These are phyloP conservation scores for Cryptosporidium muris DNA, from an alignment of 169 alveolate genomes.

Conservation along the genomic window DNA sequence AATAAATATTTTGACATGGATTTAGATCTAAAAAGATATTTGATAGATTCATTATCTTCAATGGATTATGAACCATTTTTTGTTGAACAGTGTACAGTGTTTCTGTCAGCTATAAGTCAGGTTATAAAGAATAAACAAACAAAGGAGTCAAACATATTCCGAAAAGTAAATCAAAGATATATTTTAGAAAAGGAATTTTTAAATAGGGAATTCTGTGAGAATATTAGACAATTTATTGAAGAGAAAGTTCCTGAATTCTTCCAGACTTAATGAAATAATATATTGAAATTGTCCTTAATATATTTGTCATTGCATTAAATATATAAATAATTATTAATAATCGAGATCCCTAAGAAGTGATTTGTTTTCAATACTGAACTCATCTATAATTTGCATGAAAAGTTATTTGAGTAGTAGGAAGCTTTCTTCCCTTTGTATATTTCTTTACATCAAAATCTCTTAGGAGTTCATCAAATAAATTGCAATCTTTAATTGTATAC, in stretches of 20 bases:
- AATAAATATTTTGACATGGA: conserved; percentile 2
- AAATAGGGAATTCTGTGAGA: background rate
- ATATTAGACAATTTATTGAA: conserved; percentile 13
- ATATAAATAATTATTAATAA: background rate
- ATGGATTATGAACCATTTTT: conserved; percentile 52
- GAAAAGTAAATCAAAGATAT: conserved; percentile 14
- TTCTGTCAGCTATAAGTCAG: conserved; percentile 25
- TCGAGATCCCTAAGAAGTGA: background rate
- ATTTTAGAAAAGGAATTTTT: background rate
- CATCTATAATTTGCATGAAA: conserved; percentile 56
- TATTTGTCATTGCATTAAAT: background rate
- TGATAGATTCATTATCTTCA: conserved; percentile 42
- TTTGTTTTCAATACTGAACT: too few species aligned
- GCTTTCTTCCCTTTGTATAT: conserved; percentile 8
- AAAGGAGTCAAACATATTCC: background rate
- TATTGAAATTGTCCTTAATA: background rate
- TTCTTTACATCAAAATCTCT: conserved; percentile 22
- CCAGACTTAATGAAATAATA: background rate
- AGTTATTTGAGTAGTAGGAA: conserved; percentile 50
- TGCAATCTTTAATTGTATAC: background rate
- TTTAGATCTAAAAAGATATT: conserved; percentile 3
- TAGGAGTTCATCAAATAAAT: conserved; percentile 10
- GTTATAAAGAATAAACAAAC: background rate
- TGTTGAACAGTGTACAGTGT: conserved; percentile 55
- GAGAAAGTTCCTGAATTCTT: conserved; percentile 57